These are phyloP conservation scores for Hypomyces perniciosus DNA, from an alignment of 2,329 filamentous ascomycete species.

Conservation along the genomic window DNA sequence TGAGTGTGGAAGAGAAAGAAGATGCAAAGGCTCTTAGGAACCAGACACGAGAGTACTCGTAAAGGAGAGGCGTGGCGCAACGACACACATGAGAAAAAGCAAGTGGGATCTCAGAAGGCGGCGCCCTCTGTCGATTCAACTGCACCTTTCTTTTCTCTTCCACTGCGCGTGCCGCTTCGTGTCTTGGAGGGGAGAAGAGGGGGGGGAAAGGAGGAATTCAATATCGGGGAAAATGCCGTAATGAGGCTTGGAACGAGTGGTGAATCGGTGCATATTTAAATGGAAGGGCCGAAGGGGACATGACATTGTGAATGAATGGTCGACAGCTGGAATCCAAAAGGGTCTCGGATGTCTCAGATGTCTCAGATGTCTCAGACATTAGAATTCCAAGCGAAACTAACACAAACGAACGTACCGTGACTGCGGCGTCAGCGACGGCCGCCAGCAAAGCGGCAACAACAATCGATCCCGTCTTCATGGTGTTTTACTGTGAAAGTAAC, in stretches of 20 bases:
- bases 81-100: not conserved
- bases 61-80: not conserved
- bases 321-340: not conserved
- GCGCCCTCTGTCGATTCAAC: no score
- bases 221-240: no score
- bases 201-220: no score
- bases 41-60: not conserved
- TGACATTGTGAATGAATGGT: not conserved
- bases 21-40: not conserved
- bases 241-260: not conserved
- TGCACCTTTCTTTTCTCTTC: not conserved
- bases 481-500: conserved; percentile 12
- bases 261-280: not conserved
- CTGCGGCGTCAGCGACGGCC: conserved; percentile 23
- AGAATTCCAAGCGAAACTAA: not conserved
- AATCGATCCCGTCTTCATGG: conserved; percentile 30
- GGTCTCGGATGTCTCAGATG: not conserved
- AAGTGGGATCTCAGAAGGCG: not conserved
- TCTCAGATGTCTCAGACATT: not conserved
- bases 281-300: not conserved
- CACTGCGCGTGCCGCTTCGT: not conserved
- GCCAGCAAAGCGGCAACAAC: conserved; percentile 27
- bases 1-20: conserved; percentile 5
- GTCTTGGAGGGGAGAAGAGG: not conserved
- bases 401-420: conserved; percentile 12